phyloP scores from a whole-genome alignment of 805 yeast species.

The Zygotorulaspora danielsina region DNA sequence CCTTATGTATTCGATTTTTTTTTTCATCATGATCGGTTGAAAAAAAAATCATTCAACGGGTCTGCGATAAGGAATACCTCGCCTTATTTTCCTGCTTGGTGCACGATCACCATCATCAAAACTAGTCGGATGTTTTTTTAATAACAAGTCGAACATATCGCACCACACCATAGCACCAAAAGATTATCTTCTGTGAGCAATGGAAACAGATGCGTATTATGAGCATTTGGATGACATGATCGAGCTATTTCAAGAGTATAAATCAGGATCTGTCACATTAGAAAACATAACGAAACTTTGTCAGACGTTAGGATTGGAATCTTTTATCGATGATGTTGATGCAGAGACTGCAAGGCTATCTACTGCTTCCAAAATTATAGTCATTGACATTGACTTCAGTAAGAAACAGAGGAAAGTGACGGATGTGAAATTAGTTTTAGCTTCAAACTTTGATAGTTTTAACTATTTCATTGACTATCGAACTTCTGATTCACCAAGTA shows the following conservation, averaged over 20 bases:
- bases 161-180: not conserved
- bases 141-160: no score
- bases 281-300: slow-evolving; percentile 35
- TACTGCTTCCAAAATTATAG: slow-evolving; percentile 37
- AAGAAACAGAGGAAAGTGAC: slow-evolving; percentile 26
- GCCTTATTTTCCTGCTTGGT: no score
- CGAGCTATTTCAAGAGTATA: slow-evolving; percentile 30
- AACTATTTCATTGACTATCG: slow-evolving; percentile 29
- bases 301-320: slow-evolving; percentile 34
- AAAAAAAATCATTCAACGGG: no score
- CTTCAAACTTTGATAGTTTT: slow-evolving; percentile 37
- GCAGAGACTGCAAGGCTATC: slow-evolving; percentile 30
- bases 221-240: slow-evolving; percentile 31
- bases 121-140: no score
- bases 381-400: slow-evolving; percentile 36
- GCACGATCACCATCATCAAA: no score
- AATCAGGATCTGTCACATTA: slow-evolving; percentile 32
- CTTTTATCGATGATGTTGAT: slow-evolving; percentile 33
- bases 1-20: no score
- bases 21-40: no score
- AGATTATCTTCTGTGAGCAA: slow-evolving; percentile 6
- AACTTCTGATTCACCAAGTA: slow-evolving; percentile 5
- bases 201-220: slow-evolving; percentile 29
- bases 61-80: no score
- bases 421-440: slow-evolving; percentile 36